Percentiles rank a stretch among this genome's conserved stretches.
phyloP scores from a whole-genome alignment of 345 rosid species.

The Eucalyptus tenuipes region DNA sequence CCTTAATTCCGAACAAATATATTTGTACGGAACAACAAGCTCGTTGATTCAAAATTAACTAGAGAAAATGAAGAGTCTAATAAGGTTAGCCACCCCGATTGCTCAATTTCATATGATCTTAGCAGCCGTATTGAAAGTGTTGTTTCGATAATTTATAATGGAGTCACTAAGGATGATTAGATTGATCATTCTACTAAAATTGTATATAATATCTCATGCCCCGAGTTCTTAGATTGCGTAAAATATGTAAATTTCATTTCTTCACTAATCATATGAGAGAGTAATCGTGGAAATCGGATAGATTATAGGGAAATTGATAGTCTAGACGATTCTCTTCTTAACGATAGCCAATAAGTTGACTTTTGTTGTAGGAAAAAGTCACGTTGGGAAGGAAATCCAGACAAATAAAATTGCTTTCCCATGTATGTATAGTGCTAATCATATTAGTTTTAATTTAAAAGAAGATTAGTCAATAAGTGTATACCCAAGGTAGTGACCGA shows the following conservation, averaged over 20 bases:
- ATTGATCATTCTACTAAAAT: not conserved
- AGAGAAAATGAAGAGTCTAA: not conserved
- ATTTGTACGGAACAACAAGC: no score
- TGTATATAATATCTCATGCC: not conserved
- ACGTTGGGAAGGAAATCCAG: not conserved
- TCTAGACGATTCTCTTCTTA: not conserved
- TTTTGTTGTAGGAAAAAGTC: not conserved
- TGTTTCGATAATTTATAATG: not conserved
- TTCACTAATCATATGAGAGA: not conserved
- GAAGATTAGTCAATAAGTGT: not conserved
- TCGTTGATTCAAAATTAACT: not conserved
- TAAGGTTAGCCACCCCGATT: not conserved
- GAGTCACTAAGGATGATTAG: not conserved
- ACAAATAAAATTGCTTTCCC: not conserved
- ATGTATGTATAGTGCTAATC: not conserved
- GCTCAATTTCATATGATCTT: not conserved
- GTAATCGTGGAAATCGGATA: not conserved
- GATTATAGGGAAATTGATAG: not conserved
- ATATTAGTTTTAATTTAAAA: not conserved
- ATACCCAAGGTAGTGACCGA: not conserved
- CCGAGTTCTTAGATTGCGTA: not conserved
- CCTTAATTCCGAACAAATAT: not conserved
- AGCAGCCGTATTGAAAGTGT: not conserved
- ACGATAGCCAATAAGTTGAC: not conserved
- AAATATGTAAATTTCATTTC: not conserved